Percentiles rank a stretch among this genome's conserved stretches.
phyloP scores from a whole-genome alignment of 441 rosid species.

The Breynia disticha region DNA sequence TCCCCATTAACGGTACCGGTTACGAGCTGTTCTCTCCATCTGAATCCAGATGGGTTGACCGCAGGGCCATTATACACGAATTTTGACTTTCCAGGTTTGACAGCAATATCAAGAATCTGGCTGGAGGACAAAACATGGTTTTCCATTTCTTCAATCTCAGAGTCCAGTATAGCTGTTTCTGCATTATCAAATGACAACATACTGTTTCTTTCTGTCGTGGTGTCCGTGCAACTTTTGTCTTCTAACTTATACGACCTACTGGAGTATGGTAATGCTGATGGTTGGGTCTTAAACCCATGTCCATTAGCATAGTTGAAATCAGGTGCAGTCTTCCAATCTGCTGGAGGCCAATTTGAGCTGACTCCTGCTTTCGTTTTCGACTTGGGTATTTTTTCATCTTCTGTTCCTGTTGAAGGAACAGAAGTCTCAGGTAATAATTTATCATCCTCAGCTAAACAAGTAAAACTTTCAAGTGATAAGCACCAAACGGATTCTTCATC shows the following conservation, averaged over 20 bases:
- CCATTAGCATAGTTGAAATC: constrained; percentile 30
- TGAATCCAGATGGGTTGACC: constrained; percentile 25
- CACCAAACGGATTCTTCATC: constrained; percentile 62
- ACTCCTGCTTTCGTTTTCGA: constrained; percentile 38
- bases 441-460: constrained; percentile 11
- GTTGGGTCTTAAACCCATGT: constrained; percentile 30
- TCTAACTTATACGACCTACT: constrained; percentile 17
- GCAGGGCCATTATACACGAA: constrained; percentile 20
- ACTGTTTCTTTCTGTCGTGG: constrained; percentile 11
- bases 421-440: constrained; percentile 9
- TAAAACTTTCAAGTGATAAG: constrained; percentile 28
- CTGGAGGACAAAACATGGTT: constrained; percentile 9
- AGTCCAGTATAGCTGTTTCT: constrained; percentile 9
- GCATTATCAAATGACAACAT: constrained; percentile 21
- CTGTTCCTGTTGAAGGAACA: constrained; percentile 12
- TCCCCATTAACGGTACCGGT: constrained; percentile 34
- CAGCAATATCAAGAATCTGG: constrained; percentile 16
- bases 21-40: constrained; percentile 47
- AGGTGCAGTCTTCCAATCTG: constrained; percentile 60
- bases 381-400: constrained; percentile 21
- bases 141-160: constrained; percentile 11
- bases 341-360: constrained; percentile 59
- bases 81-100: constrained; percentile 20
- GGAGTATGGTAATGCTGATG: constrained; percentile 16
- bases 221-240: constrained; percentile 21